Percentiles rank a stretch among this genome's conserved stretches.
Evolutionary conservation across 2,329 filamentous ascomycete species (phyloP).

Genomic region (Trichoderma harzianum): DNA sequence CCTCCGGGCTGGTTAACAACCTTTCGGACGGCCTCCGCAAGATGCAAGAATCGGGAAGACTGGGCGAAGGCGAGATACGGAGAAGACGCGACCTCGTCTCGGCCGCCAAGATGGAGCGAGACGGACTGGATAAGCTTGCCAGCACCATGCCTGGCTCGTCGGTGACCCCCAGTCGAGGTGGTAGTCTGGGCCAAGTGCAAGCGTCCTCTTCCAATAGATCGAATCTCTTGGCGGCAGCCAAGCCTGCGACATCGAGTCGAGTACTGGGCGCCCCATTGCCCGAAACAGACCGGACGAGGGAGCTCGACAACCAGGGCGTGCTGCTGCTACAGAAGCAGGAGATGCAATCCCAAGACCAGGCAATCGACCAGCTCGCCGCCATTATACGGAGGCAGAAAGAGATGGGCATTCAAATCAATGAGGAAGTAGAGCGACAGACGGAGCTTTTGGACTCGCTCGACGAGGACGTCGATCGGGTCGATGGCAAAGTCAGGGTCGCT

Average conservation of each 20-base stretch:
- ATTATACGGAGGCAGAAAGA: conserved; percentile 71
- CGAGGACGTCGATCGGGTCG: conserved; percentile 62
- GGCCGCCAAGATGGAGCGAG: conserved; percentile 68
- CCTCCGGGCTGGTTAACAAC: conserved; percentile 59
- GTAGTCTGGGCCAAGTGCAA: conserved; percentile 47
- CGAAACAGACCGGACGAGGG: conserved; percentile 73
- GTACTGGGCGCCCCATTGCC: conserved; percentile 69
- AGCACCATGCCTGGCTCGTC: conserved; percentile 46
- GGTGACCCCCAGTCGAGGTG: conserved; percentile 29
- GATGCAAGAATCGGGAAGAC: conserved; percentile 50
- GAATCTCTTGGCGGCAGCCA: conserved; percentile 41
- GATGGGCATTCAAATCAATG: conserved; percentile 73
- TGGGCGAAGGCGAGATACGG: conserved; percentile 73
- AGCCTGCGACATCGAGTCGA: conserved; percentile 50
- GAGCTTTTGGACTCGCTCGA: conserved; percentile 66
- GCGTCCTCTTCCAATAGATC: conserved; percentile 48
- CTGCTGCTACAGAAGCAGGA: conserved; percentile 70
- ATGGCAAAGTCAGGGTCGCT: conserved; percentile 68
- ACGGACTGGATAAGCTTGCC: conserved; percentile 70
- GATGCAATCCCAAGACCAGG: conserved; percentile 71
- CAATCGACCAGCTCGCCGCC: conserved; percentile 64
- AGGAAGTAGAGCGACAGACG: conserved; percentile 69
- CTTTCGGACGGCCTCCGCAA: conserved; percentile 63
- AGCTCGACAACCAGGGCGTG: conserved; percentile 73
- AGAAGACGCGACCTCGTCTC: conserved; percentile 67